Percentiles rank a stretch among this genome's conserved stretches.
Conservation (phyloP, 2,329 filamentous ascomycete genomes). For the Cladosporium sphaerospermum region DNA sequence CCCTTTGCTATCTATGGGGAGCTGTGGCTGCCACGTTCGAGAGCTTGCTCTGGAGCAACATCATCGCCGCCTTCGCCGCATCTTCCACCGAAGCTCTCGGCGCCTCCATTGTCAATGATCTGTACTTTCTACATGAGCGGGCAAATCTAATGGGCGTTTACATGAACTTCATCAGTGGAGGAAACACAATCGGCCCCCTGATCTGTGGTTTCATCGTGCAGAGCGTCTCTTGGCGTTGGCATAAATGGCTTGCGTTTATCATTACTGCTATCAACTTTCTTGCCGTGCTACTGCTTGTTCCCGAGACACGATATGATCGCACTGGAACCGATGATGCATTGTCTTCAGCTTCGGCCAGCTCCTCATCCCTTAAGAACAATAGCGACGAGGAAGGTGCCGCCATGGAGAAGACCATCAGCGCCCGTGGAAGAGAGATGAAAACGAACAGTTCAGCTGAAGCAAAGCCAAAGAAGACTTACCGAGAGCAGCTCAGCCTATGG, state of each 20-base stretch:
- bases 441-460: background rate
- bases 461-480: conserved; percentile 32
- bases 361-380: background rate
- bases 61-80: conserved; percentile 41
- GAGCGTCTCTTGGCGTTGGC: conserved; percentile 35
- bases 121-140: conserved; percentile 31
- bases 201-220: conserved; percentile 38
- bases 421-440: conserved; percentile 9
- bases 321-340: conserved; percentile 4
- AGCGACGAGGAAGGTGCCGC: conserved; percentile 11
- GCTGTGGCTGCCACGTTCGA: conserved; percentile 37
- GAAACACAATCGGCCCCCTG: conserved; percentile 35
- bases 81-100: conserved; percentile 41
- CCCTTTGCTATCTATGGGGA: conserved; percentile 43
- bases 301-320: conserved; percentile 34
- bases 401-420: conserved; percentile 9
- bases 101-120: conserved; percentile 34
- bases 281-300: conserved; percentile 32
- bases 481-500: conserved; percentile 32
- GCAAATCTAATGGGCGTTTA: conserved; percentile 34
- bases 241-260: conserved; percentile 35
- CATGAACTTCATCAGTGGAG: conserved; percentile 36
- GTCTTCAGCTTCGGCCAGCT: background rate
- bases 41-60: conserved; percentile 41
- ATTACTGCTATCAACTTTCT: conserved; percentile 30